phyloP scores from a whole-genome alignment of 495 filamentous ascomycete genomes.

The Aspergillus wentii region DNA sequence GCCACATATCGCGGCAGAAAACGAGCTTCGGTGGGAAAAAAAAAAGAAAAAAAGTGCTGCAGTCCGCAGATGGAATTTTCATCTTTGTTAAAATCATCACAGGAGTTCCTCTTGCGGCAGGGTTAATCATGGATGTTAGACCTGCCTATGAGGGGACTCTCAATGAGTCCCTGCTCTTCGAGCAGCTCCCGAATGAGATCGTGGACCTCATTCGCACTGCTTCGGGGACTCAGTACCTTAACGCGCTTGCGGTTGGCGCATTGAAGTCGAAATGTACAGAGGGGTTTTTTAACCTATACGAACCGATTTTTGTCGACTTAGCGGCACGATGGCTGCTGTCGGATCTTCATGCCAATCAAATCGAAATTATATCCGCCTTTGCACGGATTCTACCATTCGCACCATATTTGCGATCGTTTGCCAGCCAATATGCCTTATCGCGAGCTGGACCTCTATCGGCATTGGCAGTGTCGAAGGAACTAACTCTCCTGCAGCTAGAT shows the following conservation, averaged over 20 bases:
- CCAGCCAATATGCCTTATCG: slow-evolving; percentile 41
- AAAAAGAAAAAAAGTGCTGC: slow-evolving; percentile 31
- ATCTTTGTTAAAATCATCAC: slow-evolving; percentile 17
- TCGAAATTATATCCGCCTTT: slow-evolving; percentile 63
- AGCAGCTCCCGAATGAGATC: slow-evolving; percentile 60
- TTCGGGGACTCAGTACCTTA: slow-evolving; percentile 60
- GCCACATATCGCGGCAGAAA: slow-evolving; percentile 33
- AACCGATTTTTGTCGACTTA: slow-evolving; percentile 69
- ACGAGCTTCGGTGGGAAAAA: too few relatives aligned
- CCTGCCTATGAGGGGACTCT: slow-evolving; percentile 44
- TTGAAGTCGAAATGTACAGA: slow-evolving; percentile 62
- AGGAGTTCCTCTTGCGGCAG: slow-evolving; percentile 34
- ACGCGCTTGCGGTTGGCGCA: slow-evolving; percentile 61
- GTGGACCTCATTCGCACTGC: slow-evolving; percentile 58
- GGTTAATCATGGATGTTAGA: slow-evolving; percentile 36
- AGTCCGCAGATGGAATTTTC: slow-evolving; percentile 13
- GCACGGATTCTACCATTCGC: slow-evolving; percentile 75
- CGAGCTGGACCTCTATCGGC: slow-evolving; percentile 35
- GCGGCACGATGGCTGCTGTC: slow-evolving; percentile 67
- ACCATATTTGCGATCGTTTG: slow-evolving; percentile 56
- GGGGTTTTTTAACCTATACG: slow-evolving; percentile 63
- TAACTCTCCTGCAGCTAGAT: slow-evolving; percentile 33
- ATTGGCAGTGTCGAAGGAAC: slow-evolving; percentile 33
- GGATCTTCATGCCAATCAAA: slow-evolving; percentile 36
- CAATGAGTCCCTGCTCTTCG: slow-evolving; percentile 40